A percentile compares a stretch with the other conserved stretches of the same genome.
phyloP scores from a whole-genome alignment of 352 stramenopile species.

The Stramenopiles sp. region DNA sequence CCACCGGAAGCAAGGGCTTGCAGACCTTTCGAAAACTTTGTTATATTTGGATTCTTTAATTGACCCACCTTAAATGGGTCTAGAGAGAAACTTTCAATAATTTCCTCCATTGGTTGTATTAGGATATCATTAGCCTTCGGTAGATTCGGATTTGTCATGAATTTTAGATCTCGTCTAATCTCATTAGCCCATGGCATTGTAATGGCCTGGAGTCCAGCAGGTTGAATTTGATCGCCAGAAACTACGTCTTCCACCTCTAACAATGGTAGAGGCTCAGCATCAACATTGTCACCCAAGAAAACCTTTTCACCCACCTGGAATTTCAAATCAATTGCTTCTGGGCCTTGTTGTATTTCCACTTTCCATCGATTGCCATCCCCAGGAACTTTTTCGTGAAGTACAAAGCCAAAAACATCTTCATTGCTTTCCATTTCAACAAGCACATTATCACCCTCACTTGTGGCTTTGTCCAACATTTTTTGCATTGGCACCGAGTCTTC shows the following conservation, averaged over 20 bases:
- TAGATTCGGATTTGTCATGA: neutral
- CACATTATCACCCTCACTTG: neutral
- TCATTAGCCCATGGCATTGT: neutral
- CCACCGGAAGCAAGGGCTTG: neutral
- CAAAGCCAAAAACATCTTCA: no score
- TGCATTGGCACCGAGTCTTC: neutral
- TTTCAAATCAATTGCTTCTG: no score
- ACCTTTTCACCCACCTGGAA: neutral
- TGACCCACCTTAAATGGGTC: neutral
- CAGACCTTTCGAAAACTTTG: neutral
- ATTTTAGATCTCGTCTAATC: neutral
- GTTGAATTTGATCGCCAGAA: neutral
- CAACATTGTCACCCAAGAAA: neutral
- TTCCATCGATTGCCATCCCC: neutral
- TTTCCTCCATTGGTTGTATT: neutral
- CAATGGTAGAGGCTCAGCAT: neutral
- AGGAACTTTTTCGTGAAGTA: no score
- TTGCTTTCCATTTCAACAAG: neutral
- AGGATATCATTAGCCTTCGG: neutral
- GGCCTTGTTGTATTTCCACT: neutral
- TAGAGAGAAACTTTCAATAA: neutral
- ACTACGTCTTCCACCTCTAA: neutral
- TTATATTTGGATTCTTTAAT: neutral
- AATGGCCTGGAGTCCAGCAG: neutral
- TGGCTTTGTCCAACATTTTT: neutral